Evolutionary conservation across 169 alveolate genomes (phyloP).

Genomic region (Theileria annulata): DNA sequence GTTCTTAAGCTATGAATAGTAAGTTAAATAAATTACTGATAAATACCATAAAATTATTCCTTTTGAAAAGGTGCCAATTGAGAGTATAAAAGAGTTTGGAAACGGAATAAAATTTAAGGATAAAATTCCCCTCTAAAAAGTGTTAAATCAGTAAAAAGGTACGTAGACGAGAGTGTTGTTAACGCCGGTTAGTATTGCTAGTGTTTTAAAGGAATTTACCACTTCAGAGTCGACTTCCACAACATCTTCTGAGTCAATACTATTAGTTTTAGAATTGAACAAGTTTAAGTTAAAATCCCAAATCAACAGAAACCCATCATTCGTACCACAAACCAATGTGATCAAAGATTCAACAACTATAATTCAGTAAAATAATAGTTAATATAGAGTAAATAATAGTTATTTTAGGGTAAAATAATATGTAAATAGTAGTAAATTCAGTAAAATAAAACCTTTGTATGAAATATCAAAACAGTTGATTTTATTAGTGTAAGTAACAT

Average conservation of each 20-base stretch:
- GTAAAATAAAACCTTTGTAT: neutral
- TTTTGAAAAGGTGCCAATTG: conserved; percentile 41
- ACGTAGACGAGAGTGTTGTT: neutral
- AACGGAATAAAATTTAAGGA: conserved; percentile 28
- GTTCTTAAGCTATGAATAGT: neutral
- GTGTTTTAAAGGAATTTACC: neutral
- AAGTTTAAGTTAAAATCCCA: conserved; percentile 35
- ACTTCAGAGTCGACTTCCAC: neutral
- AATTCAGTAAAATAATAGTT: neutral
- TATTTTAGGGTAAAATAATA: no score
- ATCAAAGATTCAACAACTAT: neutral
- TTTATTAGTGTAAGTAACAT: neutral
- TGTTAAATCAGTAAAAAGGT: conserved; percentile 1
- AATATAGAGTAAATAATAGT: no score
- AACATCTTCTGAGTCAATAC: neutral
- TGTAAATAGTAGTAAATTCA: no score
- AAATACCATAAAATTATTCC: conserved; percentile 31
- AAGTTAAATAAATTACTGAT: neutral
- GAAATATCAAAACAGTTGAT: conserved; percentile 7
- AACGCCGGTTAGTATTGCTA: neutral
- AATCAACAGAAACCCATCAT: conserved; percentile 36
- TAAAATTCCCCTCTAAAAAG: conserved; percentile 6
- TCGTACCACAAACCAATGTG: conserved; percentile 46
- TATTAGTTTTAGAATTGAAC: neutral
- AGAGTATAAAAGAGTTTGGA: conserved; percentile 37